Conservation (phyloP, 192 early-diverging fungal species). For the Chytriomyces sp. region DNA sequence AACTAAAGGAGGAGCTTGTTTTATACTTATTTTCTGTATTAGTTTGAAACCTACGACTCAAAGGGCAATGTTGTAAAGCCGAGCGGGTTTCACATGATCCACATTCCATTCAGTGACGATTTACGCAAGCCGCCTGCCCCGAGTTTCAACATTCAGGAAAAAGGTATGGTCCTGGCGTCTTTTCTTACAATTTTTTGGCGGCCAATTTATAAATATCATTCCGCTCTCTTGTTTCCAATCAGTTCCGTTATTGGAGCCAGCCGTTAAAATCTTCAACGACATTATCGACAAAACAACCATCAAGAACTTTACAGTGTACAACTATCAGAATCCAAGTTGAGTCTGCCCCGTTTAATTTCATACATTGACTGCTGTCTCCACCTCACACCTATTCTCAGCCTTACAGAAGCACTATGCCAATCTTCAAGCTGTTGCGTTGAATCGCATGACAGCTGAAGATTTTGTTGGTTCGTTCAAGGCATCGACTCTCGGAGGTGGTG, state of each 20-base stretch:
- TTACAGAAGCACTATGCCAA: conserved; percentile 55
- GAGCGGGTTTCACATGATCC: conserved; percentile 68
- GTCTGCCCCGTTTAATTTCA: conserved; percentile 1
- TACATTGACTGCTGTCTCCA: neutral
- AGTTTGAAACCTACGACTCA: conserved; percentile 55
- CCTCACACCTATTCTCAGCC: no score
- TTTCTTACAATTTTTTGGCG: neutral
- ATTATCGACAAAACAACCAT: conserved; percentile 31
- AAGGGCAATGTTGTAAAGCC: conserved; percentile 52
- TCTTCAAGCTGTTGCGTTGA: conserved; percentile 50
- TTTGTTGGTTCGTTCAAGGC: no score
- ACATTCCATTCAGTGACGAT: conserved; percentile 79
- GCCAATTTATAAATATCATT: neutral
- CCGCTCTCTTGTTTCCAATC: neutral
- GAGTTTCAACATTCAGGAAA: conserved; percentile 17
- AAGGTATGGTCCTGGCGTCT: neutral
- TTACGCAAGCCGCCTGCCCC: conserved; percentile 47
- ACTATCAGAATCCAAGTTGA: conserved; percentile 49
- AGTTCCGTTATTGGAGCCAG: conserved; percentile 27
- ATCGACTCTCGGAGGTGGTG: neutral
- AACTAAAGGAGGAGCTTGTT: neutral
- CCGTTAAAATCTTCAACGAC: conserved; percentile 18
- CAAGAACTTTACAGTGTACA: conserved; percentile 32
- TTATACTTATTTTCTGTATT: neutral
- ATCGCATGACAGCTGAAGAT: conserved; percentile 37